Base-by-base conservation (phyloP, 208 protist genomes). In the Acanthamoeba culbertsoni region DNA sequence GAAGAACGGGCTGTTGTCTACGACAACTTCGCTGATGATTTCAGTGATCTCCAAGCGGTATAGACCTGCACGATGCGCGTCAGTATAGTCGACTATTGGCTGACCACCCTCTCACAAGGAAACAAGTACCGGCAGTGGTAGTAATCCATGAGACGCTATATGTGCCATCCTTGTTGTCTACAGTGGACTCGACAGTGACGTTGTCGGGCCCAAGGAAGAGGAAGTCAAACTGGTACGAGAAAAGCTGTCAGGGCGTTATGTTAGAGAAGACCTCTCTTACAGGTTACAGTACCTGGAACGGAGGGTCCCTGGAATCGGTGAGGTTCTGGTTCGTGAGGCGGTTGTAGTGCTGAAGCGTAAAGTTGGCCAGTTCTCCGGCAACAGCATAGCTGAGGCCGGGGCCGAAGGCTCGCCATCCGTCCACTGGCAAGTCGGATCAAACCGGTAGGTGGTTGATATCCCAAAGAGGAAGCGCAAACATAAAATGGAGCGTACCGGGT, bases 1-100 rank as follows among this genome's bases (percentile, higher is more conserved):
- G 89, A 93, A 82, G 89, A 93, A 93, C 14, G 89, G 89, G n/a
- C 65, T 82, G 89, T 75, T 84, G 18, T 31, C 51, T 16, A 93
- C 48, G 8, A 51, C 35, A 2, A 93, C 35, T 16, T 46, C 59
- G 33, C 46, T 93, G 23, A 62, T 45, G 33, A 20, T 91, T 40
- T 93, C 89, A 20, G 20, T 20, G 20, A 93, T 63, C 48, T 93
- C 89, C 20, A 93, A 35, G 5, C 59, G 45, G 62, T 93, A 93
- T 26, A 35, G 46, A 16, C 89, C 89, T 84, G 31, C 46, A 75
- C 5, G 55, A 0, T 55, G 79, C 14, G 46, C 33, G 42, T 31
- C 18, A 26, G 18, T 14, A 12, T 16, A 16, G 79, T 5, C 8
- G 1, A 89, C 16, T 14, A 53, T 8, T 42, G 0, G 35, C 10